Evolutionary conservation across 2,329 filamentous ascomycete species (phyloP), one percentile per base, ranked within the genome.

Genomic region (Fusarium sp.): DNA sequence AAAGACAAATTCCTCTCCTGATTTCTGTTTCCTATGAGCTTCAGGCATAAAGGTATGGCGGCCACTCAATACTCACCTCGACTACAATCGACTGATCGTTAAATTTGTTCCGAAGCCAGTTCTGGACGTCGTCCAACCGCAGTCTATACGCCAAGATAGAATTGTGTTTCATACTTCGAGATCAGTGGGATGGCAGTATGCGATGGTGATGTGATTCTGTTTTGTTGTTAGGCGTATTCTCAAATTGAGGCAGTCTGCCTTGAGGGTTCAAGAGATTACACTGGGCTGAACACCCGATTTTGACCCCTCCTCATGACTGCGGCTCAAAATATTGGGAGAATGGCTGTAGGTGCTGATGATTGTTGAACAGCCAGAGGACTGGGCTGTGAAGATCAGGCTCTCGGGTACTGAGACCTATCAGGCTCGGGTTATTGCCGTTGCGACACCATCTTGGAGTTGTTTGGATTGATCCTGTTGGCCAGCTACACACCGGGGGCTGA

Each of bases 111-210:
- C 18, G 42, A 48, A 70, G 66, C 18, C 55, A 51, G 2, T 0
- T 6, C 30, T 56, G 40, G 7, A 70, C 54, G 14, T 21, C 20
- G 1, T 48, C 42, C 7, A 8, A 27, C 14, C 68, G 62, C 14
- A 69, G 25, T 12, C 20, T 55, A 40, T 70, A 69, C 10, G 57
- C 57, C 2, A 53, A 4, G 14, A 69, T 54, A 1, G 55, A 51
- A 20, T 66, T 56, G 20, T 54, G 50, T 42, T 47, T 55, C 59
- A 62, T 62, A 7, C 18, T 1, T 14, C n/a, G 14, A 12, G 14
- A 28, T 14, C 18, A 32, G 16, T 37, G 5, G 8, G 25, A 18
- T 20, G 32, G 16, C 18, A 28, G 4, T 34, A 27, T 11, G 7
- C 1, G 9, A 3, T 20, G 14, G 18, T 14, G 41, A 46, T 14